Evolutionary conservation across 2,329 filamentous ascomycete species (phyloP).

Genomic region (Aspergillus unguis): DNA sequence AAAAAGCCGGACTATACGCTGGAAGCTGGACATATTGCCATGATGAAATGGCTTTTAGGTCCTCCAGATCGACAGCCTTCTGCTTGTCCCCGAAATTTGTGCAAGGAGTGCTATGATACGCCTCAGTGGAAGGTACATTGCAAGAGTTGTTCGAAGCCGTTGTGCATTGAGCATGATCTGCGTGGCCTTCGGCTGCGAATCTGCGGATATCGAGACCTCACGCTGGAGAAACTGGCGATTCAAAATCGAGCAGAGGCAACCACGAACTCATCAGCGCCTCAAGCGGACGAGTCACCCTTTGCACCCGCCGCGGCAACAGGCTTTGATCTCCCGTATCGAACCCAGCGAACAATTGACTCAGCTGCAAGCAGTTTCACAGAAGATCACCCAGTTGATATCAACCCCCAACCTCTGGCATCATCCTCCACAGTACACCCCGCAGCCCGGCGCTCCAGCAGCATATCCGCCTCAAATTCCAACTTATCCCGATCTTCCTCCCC

Average conservation of each 20-base stretch:
- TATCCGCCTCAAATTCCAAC: constrained; percentile 40
- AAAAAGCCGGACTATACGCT: constrained; percentile 38
- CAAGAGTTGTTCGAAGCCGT: constrained; percentile 53
- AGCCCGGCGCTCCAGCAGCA: constrained; percentile 32
- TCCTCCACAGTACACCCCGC: constrained; percentile 20
- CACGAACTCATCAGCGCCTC: constrained; percentile 7
- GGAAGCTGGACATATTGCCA: constrained; percentile 39
- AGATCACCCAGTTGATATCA: constrained; percentile 27
- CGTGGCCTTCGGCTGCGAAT: constrained; percentile 55
- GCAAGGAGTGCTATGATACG: constrained; percentile 57
- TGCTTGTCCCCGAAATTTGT: constrained; percentile 55
- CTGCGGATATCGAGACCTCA: constrained; percentile 56
- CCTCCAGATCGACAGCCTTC: constrained; percentile 45
- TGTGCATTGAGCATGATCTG: constrained; percentile 60
- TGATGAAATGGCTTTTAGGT: constrained; percentile 48
- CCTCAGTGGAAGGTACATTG: constrained; percentile 60
- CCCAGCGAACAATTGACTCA: constrained; percentile 29
- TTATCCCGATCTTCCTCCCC: constrained; percentile 41
- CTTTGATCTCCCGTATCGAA: constrained; percentile 30
- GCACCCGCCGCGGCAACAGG: constrained; percentile 18
- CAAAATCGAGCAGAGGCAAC: constrained; percentile 27
- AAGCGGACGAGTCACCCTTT: constrained; percentile 9
- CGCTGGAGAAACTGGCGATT: constrained; percentile 47
- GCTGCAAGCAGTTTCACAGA: constrained; percentile 37
- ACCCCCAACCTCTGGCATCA: constrained; percentile 19